Conservation (phyloP, 495 filamentous ascomycete species). For the Pyronema domesticum region DNA sequence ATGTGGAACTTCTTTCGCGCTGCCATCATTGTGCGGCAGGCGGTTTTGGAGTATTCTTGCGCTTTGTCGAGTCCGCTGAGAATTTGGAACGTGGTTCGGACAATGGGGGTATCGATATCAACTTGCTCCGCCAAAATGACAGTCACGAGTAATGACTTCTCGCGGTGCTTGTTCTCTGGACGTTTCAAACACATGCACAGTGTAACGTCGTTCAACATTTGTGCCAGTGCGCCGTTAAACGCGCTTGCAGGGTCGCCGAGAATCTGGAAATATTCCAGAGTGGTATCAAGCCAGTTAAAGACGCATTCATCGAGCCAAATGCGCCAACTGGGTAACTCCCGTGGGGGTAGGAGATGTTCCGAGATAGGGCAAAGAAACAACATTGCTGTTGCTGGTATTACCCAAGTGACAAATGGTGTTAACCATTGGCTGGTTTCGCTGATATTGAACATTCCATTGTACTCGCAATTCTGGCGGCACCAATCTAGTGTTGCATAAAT, state of each 20-base stretch:
- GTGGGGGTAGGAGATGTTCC: conserved; percentile 10
- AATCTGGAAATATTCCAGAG: conserved; percentile 16
- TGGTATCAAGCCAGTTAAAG: conserved; percentile 14
- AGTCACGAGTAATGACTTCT: conserved; percentile 15
- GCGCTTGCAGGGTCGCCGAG: conserved; percentile 20
- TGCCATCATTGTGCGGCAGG: conserved; percentile 18
- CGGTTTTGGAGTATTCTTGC: conserved; percentile 17
- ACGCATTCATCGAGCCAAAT: conserved; percentile 7
- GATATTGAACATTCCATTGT: conserved; percentile 5
- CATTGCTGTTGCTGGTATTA: conserved; percentile 18
- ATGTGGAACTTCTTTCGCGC: conserved; percentile 24
- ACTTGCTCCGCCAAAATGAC: conserved; percentile 18
- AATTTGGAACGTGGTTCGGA: conserved; percentile 14
- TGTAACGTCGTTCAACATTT: conserved; percentile 17
- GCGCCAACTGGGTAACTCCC: background rate
- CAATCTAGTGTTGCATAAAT: conserved; percentile 15
- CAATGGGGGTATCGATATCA: conserved; percentile 5
- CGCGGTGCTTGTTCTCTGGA: conserved; percentile 8
- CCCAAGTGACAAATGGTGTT: conserved; percentile 16
- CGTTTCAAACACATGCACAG: conserved; percentile 12
- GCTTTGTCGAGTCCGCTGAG: conserved; percentile 14
- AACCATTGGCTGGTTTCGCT: conserved; percentile 20
- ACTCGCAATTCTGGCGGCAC: conserved; percentile 14
- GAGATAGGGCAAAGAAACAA: conserved; percentile 18
- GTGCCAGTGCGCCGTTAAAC: conserved; percentile 17